These are phyloP conservation scores for Cephalotrichum gorgonifer DNA, from an alignment of 2,329 filamentous ascomycete species.

Conservation along the genomic window DNA sequence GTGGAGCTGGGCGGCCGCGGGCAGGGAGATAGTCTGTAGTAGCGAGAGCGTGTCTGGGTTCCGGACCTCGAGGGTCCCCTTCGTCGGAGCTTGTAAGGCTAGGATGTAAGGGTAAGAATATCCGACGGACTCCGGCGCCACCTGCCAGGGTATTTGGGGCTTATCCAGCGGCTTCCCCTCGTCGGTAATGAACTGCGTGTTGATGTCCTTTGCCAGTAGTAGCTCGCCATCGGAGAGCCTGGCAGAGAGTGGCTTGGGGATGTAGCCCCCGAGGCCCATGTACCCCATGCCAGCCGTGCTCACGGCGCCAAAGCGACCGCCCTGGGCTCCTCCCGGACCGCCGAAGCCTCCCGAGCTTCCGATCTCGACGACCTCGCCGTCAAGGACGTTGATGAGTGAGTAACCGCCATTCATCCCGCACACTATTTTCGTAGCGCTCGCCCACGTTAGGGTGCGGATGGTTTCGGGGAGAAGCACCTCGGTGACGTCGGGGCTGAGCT, in stretches of 20 bases:
- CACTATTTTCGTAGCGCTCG: conserved; percentile 73
- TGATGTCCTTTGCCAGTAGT: conserved; percentile 93
- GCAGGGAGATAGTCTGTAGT: conserved; percentile 73
- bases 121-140: conserved; percentile 80
- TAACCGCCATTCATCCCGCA: conserved; percentile 89
- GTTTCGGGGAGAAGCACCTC: conserved; percentile 76
- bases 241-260: conserved; percentile 80
- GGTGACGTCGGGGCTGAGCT: conserved; percentile 60
- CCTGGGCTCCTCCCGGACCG: conserved; percentile 50
- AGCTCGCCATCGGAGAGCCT: conserved; percentile 75
- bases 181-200: conserved; percentile 82
- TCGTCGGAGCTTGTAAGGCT: conserved; percentile 71
- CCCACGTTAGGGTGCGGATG: conserved; percentile 86
- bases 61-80: conserved; percentile 78
- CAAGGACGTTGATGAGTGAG: conserved; percentile 75
- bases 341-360: conserved; percentile 64
- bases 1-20: conserved; percentile 74
- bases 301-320: conserved; percentile 70
- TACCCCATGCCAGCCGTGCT: conserved; percentile 88
- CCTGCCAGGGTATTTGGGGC: conserved; percentile 83
- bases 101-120: conserved; percentile 97
- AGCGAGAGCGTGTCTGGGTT: conserved; percentile 89
- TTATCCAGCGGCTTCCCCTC: conserved; percentile 74
- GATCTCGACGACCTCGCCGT: conserved; percentile 65
- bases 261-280: conserved; percentile 86